A percentile compares a stretch with the other conserved stretches of the same genome.
phyloP scores from a whole-genome alignment of 192 early-diverging fungal species.

The Coemansia sp. region DNA sequence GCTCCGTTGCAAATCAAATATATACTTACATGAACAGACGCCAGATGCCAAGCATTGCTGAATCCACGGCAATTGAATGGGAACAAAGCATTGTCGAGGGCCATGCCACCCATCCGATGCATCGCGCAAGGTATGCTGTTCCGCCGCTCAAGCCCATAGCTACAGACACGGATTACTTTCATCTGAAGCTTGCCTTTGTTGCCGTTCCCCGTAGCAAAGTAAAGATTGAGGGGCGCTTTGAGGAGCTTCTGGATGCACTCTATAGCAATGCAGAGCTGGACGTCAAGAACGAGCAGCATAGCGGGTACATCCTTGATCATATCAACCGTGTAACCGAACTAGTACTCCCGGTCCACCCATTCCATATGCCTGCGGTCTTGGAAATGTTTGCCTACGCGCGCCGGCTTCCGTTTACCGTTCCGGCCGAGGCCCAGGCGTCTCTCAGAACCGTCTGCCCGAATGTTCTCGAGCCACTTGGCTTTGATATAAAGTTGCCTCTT shows the following conservation, averaged over 20 bases:
- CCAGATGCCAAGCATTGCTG: slow-evolving; percentile 29
- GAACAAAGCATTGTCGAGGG: slow-evolving; percentile 67
- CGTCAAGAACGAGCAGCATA: neutral
- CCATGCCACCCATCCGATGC: slow-evolving; percentile 73
- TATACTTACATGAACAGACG: slow-evolving; percentile 36
- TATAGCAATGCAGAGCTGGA: slow-evolving; percentile 23
- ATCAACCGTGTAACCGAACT: slow-evolving; percentile 32
- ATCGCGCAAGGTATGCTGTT: slow-evolving; percentile 59
- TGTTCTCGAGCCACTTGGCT: slow-evolving; percentile 26
- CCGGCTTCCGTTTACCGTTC: slow-evolving; percentile 38
- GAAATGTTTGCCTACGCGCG: slow-evolving; percentile 50
- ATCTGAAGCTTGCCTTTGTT: slow-evolving; percentile 52
- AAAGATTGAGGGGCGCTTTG: slow-evolving; percentile 53
- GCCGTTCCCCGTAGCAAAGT: slow-evolving; percentile 52
- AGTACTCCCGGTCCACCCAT: slow-evolving; percentile 62
- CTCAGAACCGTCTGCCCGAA: slow-evolving; percentile 58
- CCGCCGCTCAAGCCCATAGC: slow-evolving; percentile 57
- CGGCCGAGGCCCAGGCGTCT: slow-evolving; percentile 60
- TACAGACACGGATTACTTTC: slow-evolving; percentile 45
- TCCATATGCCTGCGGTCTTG: slow-evolving; percentile 63
- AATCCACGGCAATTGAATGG: slow-evolving; percentile 60
- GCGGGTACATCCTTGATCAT: slow-evolving; percentile 28
- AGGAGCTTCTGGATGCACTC: slow-evolving; percentile 39
- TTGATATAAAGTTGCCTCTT: slow-evolving; percentile 60
- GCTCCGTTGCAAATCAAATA: slow-evolving; percentile 58